Evolutionary conservation across 352 stramenopile species (phyloP).

Genomic region (Phytophthora meadii): DNA sequence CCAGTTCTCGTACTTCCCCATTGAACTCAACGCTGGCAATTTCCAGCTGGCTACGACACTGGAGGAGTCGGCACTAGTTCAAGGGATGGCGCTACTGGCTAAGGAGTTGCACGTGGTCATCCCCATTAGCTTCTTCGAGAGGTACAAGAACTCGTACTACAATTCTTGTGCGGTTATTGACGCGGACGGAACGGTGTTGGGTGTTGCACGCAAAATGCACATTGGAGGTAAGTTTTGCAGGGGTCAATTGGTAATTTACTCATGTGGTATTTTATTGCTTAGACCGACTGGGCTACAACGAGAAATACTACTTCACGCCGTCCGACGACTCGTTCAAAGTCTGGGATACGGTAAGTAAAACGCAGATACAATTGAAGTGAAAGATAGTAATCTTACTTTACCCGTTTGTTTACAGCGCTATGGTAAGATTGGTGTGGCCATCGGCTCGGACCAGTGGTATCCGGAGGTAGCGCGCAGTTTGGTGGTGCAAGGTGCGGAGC

Average conservation of each 20-base stretch:
- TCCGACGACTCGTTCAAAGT: constrained; percentile 91
- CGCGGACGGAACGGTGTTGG: constrained; percentile 86
- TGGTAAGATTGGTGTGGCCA: constrained; percentile 87
- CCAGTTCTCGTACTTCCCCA: constrained; percentile 92
- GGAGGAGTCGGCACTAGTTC: constrained; percentile 84
- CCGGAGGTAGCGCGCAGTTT: constrained; percentile 90
- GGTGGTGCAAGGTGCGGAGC: constrained; percentile 89
- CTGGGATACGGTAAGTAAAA: constrained; percentile 78
- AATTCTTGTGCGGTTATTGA: constrained; percentile 93
- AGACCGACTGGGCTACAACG: constrained; percentile 91
- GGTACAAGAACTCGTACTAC: constrained; percentile 92
- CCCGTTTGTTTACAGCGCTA: constrained; percentile 62
- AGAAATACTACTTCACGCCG: constrained; percentile 95
- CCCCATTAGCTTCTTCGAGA: constrained; percentile 93
- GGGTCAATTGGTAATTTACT: background rate
- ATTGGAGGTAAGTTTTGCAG: constrained; percentile 72
- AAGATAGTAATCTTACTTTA: background rate
- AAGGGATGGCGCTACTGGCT: constrained; percentile 88
- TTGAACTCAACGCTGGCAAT: constrained; percentile 89
- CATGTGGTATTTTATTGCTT: background rate
- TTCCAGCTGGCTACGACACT: constrained; percentile 89
- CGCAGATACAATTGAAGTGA: background rate
- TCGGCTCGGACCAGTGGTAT: constrained; percentile 94
- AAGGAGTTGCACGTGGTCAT: constrained; percentile 93
- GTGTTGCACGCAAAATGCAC: constrained; percentile 91